phyloP scores from a whole-genome alignment of 2,329 filamentous ascomycete genomes.

The Ophiocordyceps unilateralis region DNA sequence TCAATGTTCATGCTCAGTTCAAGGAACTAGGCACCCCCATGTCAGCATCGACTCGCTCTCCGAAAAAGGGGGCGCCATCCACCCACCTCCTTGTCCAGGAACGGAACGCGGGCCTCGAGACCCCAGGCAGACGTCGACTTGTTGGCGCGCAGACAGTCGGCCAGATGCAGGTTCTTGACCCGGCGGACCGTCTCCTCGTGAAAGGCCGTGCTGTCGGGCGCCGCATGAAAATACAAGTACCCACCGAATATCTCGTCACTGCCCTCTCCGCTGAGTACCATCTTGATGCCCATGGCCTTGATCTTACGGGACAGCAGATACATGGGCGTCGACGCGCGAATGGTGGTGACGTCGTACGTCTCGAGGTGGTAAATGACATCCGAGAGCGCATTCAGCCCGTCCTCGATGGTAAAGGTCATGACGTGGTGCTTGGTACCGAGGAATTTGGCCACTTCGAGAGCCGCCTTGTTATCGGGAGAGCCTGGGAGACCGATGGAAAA shows the following conservation, averaged over 20 bases:
- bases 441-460: slow-evolving; percentile 86
- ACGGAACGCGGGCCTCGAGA: slow-evolving; percentile 91
- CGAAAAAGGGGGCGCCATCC: background rate
- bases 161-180: slow-evolving; percentile 88
- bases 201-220: slow-evolving; percentile 80
- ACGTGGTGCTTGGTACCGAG: slow-evolving; percentile 95
- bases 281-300: slow-evolving; percentile 98
- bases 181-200: slow-evolving; percentile 88
- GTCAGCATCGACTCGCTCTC: slow-evolving; percentile 1
- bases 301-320: slow-evolving; percentile 96
- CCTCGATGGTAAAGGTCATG: slow-evolving; percentile 95
- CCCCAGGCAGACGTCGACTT: slow-evolving; percentile 98
- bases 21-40: slow-evolving; percentile 48
- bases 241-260: slow-evolving; percentile 97
- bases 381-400: slow-evolving; percentile 87
- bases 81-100: slow-evolving; percentile 75
- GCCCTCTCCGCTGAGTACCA: slow-evolving; percentile 94
- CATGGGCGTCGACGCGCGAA: slow-evolving; percentile 96
- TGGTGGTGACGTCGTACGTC: slow-evolving; percentile 95
- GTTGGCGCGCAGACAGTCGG: slow-evolving; percentile 96
- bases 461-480: slow-evolving; percentile 82
- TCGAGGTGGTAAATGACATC: slow-evolving; percentile 98
- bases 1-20: slow-evolving; percentile 88
- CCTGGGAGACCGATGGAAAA: slow-evolving; percentile 95
- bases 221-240: slow-evolving; percentile 96